These are phyloP conservation scores for Cyclostephanos tholiformis DNA, from an alignment of 108 stramenopile genomes.

Conservation along the genomic window DNA sequence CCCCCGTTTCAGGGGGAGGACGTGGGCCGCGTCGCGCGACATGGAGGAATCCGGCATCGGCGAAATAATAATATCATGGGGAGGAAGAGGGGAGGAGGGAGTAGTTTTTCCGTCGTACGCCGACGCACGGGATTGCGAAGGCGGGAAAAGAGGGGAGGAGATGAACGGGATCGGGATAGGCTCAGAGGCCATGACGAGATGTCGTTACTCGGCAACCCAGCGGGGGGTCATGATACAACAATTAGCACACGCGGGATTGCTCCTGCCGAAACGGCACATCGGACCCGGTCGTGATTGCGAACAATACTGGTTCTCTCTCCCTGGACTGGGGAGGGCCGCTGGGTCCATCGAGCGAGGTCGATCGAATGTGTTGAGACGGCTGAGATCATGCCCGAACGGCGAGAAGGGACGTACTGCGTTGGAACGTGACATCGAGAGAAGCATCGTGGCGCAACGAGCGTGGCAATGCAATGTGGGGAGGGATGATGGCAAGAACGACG, in stretches of 20 bases:
- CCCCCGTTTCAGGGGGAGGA: constrained; percentile 38
- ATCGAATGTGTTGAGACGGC: constrained; percentile 22
- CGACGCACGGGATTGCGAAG: not conserved
- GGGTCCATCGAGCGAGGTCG: constrained; percentile 44
- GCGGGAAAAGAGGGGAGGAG: not conserved
- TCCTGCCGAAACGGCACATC: constrained; percentile 34
- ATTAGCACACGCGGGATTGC: constrained; percentile 38
- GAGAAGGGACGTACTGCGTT: constrained; percentile 39
- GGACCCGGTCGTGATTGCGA: constrained; percentile 8
- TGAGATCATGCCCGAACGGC: constrained; percentile 28
- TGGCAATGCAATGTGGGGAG: not conserved
- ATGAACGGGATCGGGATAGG: not conserved
- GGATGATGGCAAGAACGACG: not conserved
- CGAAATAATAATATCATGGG: too few species aligned
- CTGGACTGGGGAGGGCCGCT: constrained; percentile 39
- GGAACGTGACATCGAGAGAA: constrained; percentile 32
- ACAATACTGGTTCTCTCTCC: constrained; percentile 48
- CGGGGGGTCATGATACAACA: constrained; percentile 29
- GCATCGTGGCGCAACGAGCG: not conserved
- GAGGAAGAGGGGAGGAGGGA: too few species aligned
- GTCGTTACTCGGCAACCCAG: not conserved
- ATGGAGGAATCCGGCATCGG: constrained; percentile 7
- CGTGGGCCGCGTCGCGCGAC: constrained; percentile 27
- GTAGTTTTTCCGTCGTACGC: not conserved
- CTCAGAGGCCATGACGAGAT: not conserved